These are phyloP conservation scores for Phytopythium helicoides DNA, from an alignment of 352 stramenopile genomes.

Conservation along the genomic window DNA sequence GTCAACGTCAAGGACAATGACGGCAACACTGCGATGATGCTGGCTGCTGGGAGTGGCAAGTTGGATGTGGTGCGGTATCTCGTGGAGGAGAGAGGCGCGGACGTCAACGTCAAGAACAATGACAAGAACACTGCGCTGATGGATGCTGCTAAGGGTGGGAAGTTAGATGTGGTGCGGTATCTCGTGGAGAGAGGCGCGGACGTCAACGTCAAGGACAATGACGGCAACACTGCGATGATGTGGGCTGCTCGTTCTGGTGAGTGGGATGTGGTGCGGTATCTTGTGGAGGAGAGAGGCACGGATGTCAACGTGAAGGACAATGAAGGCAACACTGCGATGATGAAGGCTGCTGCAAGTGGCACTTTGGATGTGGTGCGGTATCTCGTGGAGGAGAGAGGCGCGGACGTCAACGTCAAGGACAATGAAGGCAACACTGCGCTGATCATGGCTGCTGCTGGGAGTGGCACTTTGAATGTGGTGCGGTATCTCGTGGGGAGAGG, in stretches of 20 bases:
- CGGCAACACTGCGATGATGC: no score
- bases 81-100: not conserved
- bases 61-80: no score
- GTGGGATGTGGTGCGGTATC: not conserved
- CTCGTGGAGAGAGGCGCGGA: not conserved
- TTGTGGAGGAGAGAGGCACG: not conserved
- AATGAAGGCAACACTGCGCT: not conserved
- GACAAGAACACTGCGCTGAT: slow-evolving; percentile 1
- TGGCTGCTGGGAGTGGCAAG: no score
- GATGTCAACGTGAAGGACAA: not conserved
- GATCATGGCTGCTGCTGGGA: not conserved
- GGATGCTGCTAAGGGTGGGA: not conserved
- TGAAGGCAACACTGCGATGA: not conserved
- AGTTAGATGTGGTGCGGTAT: slow-evolving; percentile 4
- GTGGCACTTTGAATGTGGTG: not conserved
- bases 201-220: not conserved
- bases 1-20: no score
- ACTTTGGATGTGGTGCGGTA: not conserved
- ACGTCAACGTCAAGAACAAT: not conserved
- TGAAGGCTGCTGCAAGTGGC: slow-evolving; percentile 1
- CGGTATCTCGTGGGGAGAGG: not conserved
- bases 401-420: not conserved
- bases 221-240: slow-evolving; percentile 1
- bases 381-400: not conserved
- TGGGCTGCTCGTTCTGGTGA: not conserved